phyloP scores from a whole-genome alignment of 768 basidiomycete species.

The Tricholoma furcatifolium region DNA sequence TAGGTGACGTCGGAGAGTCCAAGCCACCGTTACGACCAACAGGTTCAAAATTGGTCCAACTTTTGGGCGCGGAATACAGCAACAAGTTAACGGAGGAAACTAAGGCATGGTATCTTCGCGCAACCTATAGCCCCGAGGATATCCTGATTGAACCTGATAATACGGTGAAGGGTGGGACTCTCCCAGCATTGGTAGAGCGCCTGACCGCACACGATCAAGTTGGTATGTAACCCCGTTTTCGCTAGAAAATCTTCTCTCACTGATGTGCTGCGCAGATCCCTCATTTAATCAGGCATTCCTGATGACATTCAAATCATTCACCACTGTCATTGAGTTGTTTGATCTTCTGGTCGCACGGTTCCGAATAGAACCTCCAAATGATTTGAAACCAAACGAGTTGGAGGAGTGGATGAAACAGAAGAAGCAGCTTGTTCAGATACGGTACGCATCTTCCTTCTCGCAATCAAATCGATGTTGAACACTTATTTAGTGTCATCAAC shows the following conservation, averaged over 20 bases:
- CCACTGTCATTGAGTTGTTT: slow-evolving; percentile 77
- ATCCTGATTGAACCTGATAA: slow-evolving; percentile 86
- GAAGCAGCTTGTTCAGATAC: slow-evolving; percentile 81
- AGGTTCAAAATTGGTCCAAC: slow-evolving; percentile 59
- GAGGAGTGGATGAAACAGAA: slow-evolving; percentile 85
- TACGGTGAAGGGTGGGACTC: slow-evolving; percentile 82
- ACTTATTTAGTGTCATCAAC: slow-evolving; percentile 71
- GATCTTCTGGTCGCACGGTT: slow-evolving; percentile 81
- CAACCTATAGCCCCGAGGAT: slow-evolving; percentile 76
- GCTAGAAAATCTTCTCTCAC: slow-evolving; percentile 3
- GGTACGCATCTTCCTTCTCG: slow-evolving; percentile 48
- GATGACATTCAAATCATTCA: slow-evolving; percentile 96
- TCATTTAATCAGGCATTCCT: slow-evolving; percentile 87
- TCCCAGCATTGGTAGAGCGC: slow-evolving; percentile 82
- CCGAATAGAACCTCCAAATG: slow-evolving; percentile 70
- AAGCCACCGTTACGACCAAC: slow-evolving; percentile 34
- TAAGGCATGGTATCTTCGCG: slow-evolving; percentile 82
- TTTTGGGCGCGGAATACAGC: slow-evolving; percentile 60
- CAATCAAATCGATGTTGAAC: slow-evolving; percentile 2
- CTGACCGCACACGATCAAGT: slow-evolving; percentile 88
- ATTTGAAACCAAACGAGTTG: slow-evolving; percentile 56
- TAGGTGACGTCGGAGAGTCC: slow-evolving; percentile 5
- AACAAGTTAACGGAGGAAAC: slow-evolving; percentile 42
- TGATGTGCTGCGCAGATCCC: slow-evolving; percentile 37
- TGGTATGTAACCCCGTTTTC: slow-evolving; percentile 46